These are phyloP conservation scores for Cercophora scortea DNA, from an alignment of 495 filamentous ascomycete genomes.

Conservation along the genomic window DNA sequence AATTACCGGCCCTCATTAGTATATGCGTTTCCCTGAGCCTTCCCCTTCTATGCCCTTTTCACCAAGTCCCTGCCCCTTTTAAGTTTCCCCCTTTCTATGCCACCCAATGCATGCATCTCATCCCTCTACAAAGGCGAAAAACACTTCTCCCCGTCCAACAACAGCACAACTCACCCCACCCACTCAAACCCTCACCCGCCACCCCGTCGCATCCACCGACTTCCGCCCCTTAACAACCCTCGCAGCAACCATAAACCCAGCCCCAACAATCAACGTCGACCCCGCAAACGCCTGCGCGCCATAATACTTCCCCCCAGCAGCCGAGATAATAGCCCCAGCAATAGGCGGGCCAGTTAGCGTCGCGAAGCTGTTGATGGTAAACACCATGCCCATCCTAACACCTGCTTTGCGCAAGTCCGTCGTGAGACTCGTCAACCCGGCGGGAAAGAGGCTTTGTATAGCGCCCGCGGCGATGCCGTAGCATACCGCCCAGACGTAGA, in stretches of 20 bases:
- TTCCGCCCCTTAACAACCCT: constrained; percentile 25
- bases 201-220: not conserved
- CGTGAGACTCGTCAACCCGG: constrained; percentile 49
- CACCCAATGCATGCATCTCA: too few species aligned
- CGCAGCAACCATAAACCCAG: constrained; percentile 34
- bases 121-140: too few species aligned
- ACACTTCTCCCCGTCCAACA: too few species aligned
- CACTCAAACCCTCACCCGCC: constrained; percentile 8
- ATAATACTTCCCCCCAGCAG: constrained; percentile 45
- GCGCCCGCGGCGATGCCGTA: constrained; percentile 61
- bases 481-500: constrained; percentile 54
- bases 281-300: constrained; percentile 60
- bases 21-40: too few species aligned
- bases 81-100: too few species aligned
- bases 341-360: constrained; percentile 69
- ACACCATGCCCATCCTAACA: constrained; percentile 71
- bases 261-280: constrained; percentile 33
- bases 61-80: too few species aligned
- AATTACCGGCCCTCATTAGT: too few species aligned
- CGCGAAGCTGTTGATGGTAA: constrained; percentile 67
- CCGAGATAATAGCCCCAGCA: constrained; percentile 57
- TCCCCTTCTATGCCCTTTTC: too few species aligned
- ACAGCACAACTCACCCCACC: too few species aligned
- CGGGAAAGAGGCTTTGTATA: constrained; percentile 64
- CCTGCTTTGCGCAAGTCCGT: constrained; percentile 62